phyloP scores from a whole-genome alignment of 495 filamentous ascomycete genomes.

The Penicillium daleae region DNA sequence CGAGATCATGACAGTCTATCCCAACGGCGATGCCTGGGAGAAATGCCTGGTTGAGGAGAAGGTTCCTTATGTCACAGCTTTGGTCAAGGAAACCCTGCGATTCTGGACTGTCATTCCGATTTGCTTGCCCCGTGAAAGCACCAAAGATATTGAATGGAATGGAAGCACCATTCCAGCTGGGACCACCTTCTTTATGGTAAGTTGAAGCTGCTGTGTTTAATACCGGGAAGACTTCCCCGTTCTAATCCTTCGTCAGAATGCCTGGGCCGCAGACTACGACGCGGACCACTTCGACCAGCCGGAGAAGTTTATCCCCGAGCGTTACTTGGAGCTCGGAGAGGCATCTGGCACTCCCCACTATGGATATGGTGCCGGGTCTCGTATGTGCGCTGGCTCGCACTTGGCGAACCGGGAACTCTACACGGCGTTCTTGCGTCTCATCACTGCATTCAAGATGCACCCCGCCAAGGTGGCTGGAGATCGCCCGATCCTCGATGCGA shows the following conservation, averaged over 20 bases:
- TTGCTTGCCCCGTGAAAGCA: slow-evolving; percentile 65
- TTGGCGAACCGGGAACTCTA: slow-evolving; percentile 70
- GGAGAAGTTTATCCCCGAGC: slow-evolving; percentile 61
- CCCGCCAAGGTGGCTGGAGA: slow-evolving; percentile 45
- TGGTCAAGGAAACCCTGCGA: slow-evolving; percentile 70
- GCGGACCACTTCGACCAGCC: slow-evolving; percentile 64
- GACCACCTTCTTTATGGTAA: slow-evolving; percentile 68
- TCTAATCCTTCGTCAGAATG: slow-evolving; percentile 51
- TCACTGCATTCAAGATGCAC: slow-evolving; percentile 64
- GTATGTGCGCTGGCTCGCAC: slow-evolving; percentile 75
- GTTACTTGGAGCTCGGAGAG: slow-evolving; percentile 62
- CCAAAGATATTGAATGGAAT: slow-evolving; percentile 66
- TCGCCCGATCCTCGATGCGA: slow-evolving; percentile 58
- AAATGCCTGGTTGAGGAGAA: slow-evolving; percentile 69
- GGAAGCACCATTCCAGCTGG: slow-evolving; percentile 63
- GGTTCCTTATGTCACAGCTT: slow-evolving; percentile 68
- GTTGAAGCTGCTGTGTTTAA: background rate
- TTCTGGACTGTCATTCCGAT: slow-evolving; percentile 79
- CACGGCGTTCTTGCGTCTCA: slow-evolving; percentile 68
- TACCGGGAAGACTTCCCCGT: background rate
- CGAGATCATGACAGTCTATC: slow-evolving; percentile 67
- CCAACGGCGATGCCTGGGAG: slow-evolving; percentile 66
- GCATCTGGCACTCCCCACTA: slow-evolving; percentile 68
- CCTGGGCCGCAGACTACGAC: slow-evolving; percentile 73
- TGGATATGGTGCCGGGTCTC: slow-evolving; percentile 69